Evolutionary conservation across 2,329 filamentous ascomycete genomes (phyloP).

Genomic region (Fusarium sp.): DNA sequence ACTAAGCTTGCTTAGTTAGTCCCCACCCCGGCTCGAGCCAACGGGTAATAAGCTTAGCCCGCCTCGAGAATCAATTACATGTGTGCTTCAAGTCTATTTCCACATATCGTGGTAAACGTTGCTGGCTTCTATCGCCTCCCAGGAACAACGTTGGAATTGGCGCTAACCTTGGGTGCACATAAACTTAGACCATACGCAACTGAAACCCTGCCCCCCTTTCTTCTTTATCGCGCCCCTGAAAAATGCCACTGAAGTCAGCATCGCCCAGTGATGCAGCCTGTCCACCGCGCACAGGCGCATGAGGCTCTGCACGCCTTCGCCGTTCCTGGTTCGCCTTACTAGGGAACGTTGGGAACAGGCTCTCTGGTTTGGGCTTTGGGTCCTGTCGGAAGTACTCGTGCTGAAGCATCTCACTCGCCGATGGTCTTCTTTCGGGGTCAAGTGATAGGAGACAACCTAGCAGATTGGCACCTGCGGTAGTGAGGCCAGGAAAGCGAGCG

Average conservation of each 20-base stretch:
- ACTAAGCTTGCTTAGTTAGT: too few relatives aligned
- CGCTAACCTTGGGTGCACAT: neutral
- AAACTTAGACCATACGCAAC: conserved; percentile 63
- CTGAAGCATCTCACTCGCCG: conserved; percentile 75
- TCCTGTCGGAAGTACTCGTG: conserved; percentile 90
- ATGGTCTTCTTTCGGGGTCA: conserved; percentile 75
- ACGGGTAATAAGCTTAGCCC: neutral
- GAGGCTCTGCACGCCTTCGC: conserved; percentile 74
- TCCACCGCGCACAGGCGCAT: conserved; percentile 78
- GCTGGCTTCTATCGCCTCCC: neutral
- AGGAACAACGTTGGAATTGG: neutral
- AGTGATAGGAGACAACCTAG: conserved; percentile 75
- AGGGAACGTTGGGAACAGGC: conserved; percentile 96
- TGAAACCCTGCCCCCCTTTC: conserved; percentile 72
- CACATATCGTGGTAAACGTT: neutral
- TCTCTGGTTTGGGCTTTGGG: conserved; percentile 86
- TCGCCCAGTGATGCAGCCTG: conserved; percentile 65
- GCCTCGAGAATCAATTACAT: neutral
- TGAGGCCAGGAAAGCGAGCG: conserved; percentile 82
- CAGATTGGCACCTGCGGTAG: conserved; percentile 74
- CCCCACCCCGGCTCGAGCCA: too few relatives aligned
- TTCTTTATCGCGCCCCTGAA: conserved; percentile 70
- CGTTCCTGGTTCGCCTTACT: conserved; percentile 93
- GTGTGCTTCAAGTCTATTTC: neutral
- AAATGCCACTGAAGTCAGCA: conserved; percentile 75